Base-by-base conservation (phyloP, 768 basidiomycete genomes). In the Gymnopilus junonius region DNA sequence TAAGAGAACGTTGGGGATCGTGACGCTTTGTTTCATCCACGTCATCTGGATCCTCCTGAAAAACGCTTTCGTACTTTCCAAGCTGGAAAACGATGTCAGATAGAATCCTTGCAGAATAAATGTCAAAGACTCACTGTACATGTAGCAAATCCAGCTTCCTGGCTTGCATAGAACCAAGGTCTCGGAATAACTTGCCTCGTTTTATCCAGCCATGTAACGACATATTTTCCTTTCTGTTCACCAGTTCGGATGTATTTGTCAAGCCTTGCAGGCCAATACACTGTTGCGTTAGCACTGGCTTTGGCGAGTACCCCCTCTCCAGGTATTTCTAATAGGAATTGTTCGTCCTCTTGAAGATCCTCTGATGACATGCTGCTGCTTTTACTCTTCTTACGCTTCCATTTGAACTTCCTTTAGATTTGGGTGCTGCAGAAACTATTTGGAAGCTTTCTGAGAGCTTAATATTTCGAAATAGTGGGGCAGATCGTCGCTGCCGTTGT, bases 201-300 rank as follows among this genome's bases (percentile, higher is more conserved):
- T 2, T 79, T 81, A 60, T 92, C 91, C 65, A 91, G 76, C 74
- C 84, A 93, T n/a, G 77, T 73, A 6, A 91, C 76, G 23, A 65
- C 70, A 71, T 91, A 94, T 68, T 76, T 82, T 17, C 71, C 73
- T 48, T 73, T 67, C 53, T 72, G 68, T 59, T 81, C 79, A 39
- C 74, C 70, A n/a, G 74, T 75, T 50, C 68, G 76, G 4, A 84
- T 59, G 67, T 87, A 91, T 0, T 68, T 76, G 10, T 87, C 67
- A 40, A 93, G 75, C 69, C 77, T 77, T 1, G 88, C 92, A 2
- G 92, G 90, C 92, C 92, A 94, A 67, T 87, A 88, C 15, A 59
- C 45, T 23, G 68, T 65, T 6, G 71, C 71, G n/a, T 67, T 69
- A 21, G 66, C 70, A 58, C 74, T 74, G 2, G 81, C 83, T 23